Evolutionary conservation across 805 yeast genomes (phyloP), one percentile per base, ranked within the genome.

Genomic region (Saturnispora diversa): DNA sequence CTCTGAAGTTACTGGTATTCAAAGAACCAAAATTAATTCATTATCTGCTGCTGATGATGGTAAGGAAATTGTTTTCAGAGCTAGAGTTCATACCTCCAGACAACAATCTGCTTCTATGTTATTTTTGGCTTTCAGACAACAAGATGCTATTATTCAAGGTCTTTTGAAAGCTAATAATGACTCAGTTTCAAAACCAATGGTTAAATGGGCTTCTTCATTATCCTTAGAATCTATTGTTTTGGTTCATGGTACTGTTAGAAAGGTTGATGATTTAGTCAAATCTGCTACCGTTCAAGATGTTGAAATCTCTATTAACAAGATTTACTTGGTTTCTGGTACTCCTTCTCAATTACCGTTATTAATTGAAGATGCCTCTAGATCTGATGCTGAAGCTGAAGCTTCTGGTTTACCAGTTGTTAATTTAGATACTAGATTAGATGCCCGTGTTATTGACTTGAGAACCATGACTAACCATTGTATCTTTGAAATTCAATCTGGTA

Each of bases 391-490:
- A 58, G 96, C 95, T 33, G 95, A 84, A 62, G 90, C 84, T 30
- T 79, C 83, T 22, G 90, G 90, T 17, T 74, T 87, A 52, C 97
- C 97, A 31, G 84, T 84, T 32, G 97, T 90, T 50, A 90, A 90
- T 68, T 77, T 92, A 59, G 98, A 92, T 66, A 92, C 98, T 26
- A 77, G 98, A 63, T 74, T 92, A 56, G 97, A 92, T 61, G 70
- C 92, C 40, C 79, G 99, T 62, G 97, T 90, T 41, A 87, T 92
- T 62, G 99, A 92, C 60, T 72, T 92, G 61, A 83, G 99, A 73
- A 92, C 98, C 5, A 84, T 82, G 33, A 90, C 98, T 40, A 92
- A 92, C 70, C 97, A 92, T 69, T 94, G 98, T 38, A 92, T 92
- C 51, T 92, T 92, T 77, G 83, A 78, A 64, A 80, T 92, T 56